These are phyloP conservation scores for Penicillium crystallinum DNA, from an alignment of 495 filamentous ascomycete genomes.

Conservation along the genomic window DNA sequence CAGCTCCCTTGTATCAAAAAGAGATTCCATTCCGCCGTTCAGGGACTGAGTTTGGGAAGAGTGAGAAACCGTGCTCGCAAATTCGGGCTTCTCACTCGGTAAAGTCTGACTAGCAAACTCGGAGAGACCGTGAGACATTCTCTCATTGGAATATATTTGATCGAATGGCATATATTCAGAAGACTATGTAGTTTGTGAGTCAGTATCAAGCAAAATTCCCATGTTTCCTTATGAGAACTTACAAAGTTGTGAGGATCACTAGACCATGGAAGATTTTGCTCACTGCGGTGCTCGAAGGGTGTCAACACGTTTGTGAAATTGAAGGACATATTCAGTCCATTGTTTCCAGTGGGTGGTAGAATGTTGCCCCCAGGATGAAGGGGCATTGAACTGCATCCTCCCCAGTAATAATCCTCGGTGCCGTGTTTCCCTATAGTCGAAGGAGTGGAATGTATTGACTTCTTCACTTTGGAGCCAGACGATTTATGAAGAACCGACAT, in stretches of 20 bases:
- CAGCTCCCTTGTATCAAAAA: background rate
- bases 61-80: no score
- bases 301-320: background rate
- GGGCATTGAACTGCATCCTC: background rate
- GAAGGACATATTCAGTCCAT: background rate
- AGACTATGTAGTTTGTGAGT: background rate
- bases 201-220: background rate
- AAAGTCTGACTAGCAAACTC: background rate
- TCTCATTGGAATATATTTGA: background rate
- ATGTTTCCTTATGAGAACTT: background rate
- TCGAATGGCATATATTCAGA: background rate
- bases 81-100: background rate
- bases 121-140: no score
- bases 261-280: background rate
- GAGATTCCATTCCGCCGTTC: background rate
- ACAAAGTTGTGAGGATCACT: background rate
- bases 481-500: constrained; percentile 15
- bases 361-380: background rate
- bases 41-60: background rate
- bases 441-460: background rate
- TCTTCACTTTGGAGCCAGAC: constrained; percentile 11
- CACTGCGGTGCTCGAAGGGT: constrained; percentile 2
- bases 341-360: background rate
- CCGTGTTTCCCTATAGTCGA: background rate
- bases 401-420: constrained; percentile 3